A percentile compares a stretch with the other conserved stretches of the same genome.
phyloP scores from a whole-genome alignment of 805 yeast species.

The Sugiyamaella floridensis region DNA sequence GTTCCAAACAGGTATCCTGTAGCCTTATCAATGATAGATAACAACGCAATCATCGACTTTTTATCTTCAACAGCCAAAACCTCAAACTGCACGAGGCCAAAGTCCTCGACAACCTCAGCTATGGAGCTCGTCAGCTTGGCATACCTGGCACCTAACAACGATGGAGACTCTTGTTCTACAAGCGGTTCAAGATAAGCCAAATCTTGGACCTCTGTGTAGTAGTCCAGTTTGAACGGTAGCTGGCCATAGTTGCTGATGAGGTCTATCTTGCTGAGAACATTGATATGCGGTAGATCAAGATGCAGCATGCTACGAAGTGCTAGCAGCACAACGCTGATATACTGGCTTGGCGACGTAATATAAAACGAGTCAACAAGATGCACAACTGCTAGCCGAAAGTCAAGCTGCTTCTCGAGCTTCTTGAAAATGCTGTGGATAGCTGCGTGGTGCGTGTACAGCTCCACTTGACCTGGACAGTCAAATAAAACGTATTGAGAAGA shows the following conservation, averaged over 20 bases:
- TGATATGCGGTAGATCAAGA: slow-evolving; percentile 85
- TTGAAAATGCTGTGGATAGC: slow-evolving; percentile 65
- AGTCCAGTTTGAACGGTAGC: slow-evolving; percentile 71
- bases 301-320: slow-evolving; percentile 90
- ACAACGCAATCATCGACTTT: slow-evolving; percentile 76
- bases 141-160: slow-evolving; percentile 53
- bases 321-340: slow-evolving; percentile 70
- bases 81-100: slow-evolving; percentile 78
- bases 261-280: slow-evolving; percentile 89
- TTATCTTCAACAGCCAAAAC: slow-evolving; percentile 90
- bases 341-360: slow-evolving; percentile 80
- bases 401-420: slow-evolving; percentile 53
- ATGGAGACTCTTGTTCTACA: slow-evolving; percentile 65
- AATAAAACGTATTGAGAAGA: slow-evolving; percentile 60
- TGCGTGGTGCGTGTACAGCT: slow-evolving; percentile 82
- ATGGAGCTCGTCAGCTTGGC: slow-evolving; percentile 66
- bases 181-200: slow-evolving; percentile 58
- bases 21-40: slow-evolving; percentile 78
- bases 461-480: slow-evolving; percentile 96
- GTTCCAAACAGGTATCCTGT: slow-evolving; percentile 91
- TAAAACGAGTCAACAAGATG: slow-evolving; percentile 78
- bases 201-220: slow-evolving; percentile 89
- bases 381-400: slow-evolving; percentile 64
- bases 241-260: slow-evolving; percentile 68
- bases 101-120: slow-evolving; percentile 80